phyloP scores from a whole-genome alignment of 495 filamentous ascomycete species.

The Penicillium antarcticum region DNA sequence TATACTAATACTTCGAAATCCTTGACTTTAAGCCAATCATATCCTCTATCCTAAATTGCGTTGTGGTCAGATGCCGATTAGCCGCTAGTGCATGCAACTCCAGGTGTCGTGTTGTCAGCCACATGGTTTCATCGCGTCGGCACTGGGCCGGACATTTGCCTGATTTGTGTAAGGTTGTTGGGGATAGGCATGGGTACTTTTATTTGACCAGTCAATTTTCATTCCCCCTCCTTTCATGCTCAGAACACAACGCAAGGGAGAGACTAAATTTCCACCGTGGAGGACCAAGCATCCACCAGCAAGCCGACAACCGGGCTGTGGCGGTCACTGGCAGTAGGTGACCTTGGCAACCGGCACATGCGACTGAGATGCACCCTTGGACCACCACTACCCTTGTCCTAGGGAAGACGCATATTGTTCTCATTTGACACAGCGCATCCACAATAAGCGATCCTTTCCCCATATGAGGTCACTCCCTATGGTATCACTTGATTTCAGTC shows the following conservation, averaged over 20 bases:
- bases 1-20: background rate
- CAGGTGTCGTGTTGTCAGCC: conserved; percentile 12
- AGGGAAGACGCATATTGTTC: too few relatives aligned
- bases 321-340: background rate
- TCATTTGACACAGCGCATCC: too few relatives aligned
- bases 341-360: background rate
- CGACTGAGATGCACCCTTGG: background rate
- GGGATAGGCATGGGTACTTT: too few relatives aligned
- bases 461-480: too few relatives aligned
- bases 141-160: conserved; percentile 5
- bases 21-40: conserved; percentile 1
- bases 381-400: too few relatives aligned
- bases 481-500: too few relatives aligned
- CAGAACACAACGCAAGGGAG: background rate
- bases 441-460: too few relatives aligned
- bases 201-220: background rate
- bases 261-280: background rate
- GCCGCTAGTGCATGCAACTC: conserved; percentile 19
- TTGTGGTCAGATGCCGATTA: background rate
- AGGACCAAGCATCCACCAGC: background rate
- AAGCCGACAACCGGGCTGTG: background rate
- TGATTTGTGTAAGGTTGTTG: background rate
- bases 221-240: background rate
- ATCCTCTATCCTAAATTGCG: background rate
- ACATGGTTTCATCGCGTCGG: conserved; percentile 23